Evolutionary conservation across 2,329 filamentous ascomycete genomes (phyloP), one percentile per base, ranked within the genome.

Genomic region (Dactylonectria macrodidyma): DNA sequence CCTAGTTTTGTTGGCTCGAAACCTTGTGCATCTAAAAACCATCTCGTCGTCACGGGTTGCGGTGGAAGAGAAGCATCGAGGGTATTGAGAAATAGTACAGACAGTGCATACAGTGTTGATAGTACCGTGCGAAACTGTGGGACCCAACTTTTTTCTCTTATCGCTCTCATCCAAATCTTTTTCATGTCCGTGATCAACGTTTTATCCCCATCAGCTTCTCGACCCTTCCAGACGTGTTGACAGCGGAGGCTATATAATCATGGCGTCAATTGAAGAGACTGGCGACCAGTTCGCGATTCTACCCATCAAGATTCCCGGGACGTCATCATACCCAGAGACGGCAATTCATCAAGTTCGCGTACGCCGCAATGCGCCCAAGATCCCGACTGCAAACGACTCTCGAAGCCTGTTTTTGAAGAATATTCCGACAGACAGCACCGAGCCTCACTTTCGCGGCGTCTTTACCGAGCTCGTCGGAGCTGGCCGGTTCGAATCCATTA

Each of bases 401-500:
- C 91, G 95, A 74, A 95, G 93, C 68, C 87, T 99, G 19, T 99
- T 97, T 81, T 79, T 97, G n/a, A 93, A 95, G 71, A 98, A 99
- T 76, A 84, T 97, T 1, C 96, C 96, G 7, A 86, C 92, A 70
- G 95, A 98, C 78, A 91, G 94, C 66, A 97, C 94, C 5, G 91
- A 94, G 64, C 80, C 85, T 1, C 93, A 95, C 75, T 86, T 98
- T 48, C 91, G 94, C 51, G 86, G 90, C 48, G 83, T 98, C 0
- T 97, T 98, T 73, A 84, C 89, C 1, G 85, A 87, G 1, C 88
- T 97, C 16, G 87, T 98, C 0, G 92, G 93, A 9, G 90, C 92
- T 0, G 93, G 93, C 3, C 88, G 92, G 54, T 92, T 98, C 55
- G 94, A 97, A 80, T 86, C 84, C 59, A 92, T 97, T 5, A 84